Conservation (phyloP, 805 yeast genomes). For the Sugiyamaella smithiae region DNA sequence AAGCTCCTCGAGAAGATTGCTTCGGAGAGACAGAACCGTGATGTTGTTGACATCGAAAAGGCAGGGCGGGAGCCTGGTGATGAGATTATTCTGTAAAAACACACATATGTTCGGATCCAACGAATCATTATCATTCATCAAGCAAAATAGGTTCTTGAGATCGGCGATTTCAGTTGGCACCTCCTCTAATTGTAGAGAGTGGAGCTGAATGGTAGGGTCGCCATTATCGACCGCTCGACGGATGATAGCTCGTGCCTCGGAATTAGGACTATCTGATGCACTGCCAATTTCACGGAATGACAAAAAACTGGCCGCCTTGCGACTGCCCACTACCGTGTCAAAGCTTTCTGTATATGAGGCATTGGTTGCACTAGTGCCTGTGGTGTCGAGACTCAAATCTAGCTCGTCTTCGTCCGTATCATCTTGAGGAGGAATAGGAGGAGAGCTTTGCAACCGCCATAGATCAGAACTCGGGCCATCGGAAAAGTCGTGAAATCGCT, state of each 20-base stretch:
- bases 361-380: neutral
- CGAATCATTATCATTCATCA: constrained; percentile 20
- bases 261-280: neutral
- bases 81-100: constrained; percentile 31
- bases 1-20: constrained; percentile 31
- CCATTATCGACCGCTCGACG: constrained; percentile 21
- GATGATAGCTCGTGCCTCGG: constrained; percentile 13
- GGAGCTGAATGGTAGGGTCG: constrained; percentile 20
- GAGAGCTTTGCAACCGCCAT: constrained; percentile 19
- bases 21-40: constrained; percentile 36
- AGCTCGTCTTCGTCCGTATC: constrained; percentile 12
- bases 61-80: constrained; percentile 28
- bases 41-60: constrained; percentile 35
- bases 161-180: constrained; percentile 38
- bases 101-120: constrained; percentile 30
- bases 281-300: neutral
- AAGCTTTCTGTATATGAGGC: neutral
- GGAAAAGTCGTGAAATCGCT: constrained; percentile 20
- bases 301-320: constrained; percentile 1
- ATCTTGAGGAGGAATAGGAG: constrained; percentile 11
- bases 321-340: neutral
- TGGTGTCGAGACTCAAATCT: neutral
- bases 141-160: constrained; percentile 29
- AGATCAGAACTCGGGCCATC: constrained; percentile 15
- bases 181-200: constrained; percentile 24